Conservation (phyloP, 2,329 filamentous ascomycete species). For the Pseudonectria buxi region DNA sequence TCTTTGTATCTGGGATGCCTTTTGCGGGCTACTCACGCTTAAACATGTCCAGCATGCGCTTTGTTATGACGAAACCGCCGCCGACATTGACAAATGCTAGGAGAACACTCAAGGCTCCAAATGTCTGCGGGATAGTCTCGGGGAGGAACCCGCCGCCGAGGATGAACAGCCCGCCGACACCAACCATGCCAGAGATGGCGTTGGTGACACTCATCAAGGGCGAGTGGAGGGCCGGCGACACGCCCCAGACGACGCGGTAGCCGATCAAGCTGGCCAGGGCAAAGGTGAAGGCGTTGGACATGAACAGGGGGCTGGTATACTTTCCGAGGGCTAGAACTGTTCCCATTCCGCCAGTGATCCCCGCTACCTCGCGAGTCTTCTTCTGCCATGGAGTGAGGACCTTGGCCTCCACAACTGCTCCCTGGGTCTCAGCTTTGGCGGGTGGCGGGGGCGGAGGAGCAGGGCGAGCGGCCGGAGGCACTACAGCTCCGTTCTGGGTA, state of each 20-base stretch:
- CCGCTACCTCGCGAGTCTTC: slow-evolving; percentile 65
- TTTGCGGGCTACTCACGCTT: slow-evolving; percentile 44
- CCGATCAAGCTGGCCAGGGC: slow-evolving; percentile 78
- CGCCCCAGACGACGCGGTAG: slow-evolving; percentile 84
- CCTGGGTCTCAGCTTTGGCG: slow-evolving; percentile 34
- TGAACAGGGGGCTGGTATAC: slow-evolving; percentile 74
- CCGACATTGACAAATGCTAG: slow-evolving; percentile 84
- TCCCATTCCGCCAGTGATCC: slow-evolving; percentile 72
- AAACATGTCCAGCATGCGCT: slow-evolving; percentile 92
- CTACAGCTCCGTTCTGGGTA: slow-evolving; percentile 66
- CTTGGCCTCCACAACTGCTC: slow-evolving; percentile 46
- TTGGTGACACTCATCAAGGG: slow-evolving; percentile 92
- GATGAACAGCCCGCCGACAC: slow-evolving; percentile 80
- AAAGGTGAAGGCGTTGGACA: slow-evolving; percentile 82
- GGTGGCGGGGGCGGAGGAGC: slow-evolving; percentile 45
- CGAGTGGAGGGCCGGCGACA: slow-evolving; percentile 74
- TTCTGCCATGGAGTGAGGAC: slow-evolving; percentile 78
- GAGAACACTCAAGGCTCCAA: slow-evolving; percentile 74
- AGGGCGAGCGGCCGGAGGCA: slow-evolving; percentile 69
- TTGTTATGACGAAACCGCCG: slow-evolving; percentile 85
- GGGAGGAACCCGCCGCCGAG: slow-evolving; percentile 77
- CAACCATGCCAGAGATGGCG: slow-evolving; percentile 88
- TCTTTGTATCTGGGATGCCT: too few relatives aligned
- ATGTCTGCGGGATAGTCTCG: slow-evolving; percentile 68
- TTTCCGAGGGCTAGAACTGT: slow-evolving; percentile 71